Base-by-base conservation (phyloP, 257 asterid genomes). In the Solanum medicagineum region DNA sequence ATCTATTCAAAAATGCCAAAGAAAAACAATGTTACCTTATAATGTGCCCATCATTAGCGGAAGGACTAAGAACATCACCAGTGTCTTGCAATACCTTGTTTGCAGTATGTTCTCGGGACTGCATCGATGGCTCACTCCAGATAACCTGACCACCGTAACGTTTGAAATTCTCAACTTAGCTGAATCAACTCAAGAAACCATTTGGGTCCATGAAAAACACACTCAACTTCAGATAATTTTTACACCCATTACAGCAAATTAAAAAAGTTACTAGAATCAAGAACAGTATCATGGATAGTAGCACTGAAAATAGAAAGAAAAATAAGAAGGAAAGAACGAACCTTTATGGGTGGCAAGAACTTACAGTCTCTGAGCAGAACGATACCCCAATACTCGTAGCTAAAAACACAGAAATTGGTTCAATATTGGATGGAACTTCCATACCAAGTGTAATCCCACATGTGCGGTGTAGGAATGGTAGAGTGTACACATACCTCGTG, bases 101-200 rank as follows among this genome's bases (percentile, higher is more conserved):
- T 32, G 97, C 95, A 87, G 90, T 90, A 40, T 92, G 93, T 92
- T 96, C 98, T 87, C 97, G 89, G n/a, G 98, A 96, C 81, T 93
- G 83, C 84, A 94, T 6, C 4, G 90, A 79, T 84, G 92, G 90
- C 91, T 92, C 98, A 55, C 98, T 91, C 97, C 96, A 90, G 40
- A 95, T 90, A 86, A 95, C 88, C 90, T 87, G 92, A 84, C 98
- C 97, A 81, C 97, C 95, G 40, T 92, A 95, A 84, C 98, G 98
- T 51, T 88, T 80, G 75, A 93, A 96, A 86, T 95, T 96, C 91
- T 93, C 98, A 36, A 96, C 97, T 93, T 95, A 94, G 92, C 98
- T 92, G 22, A 70, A 42, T 10, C 26, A 40, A 9, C 51, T 69
- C 53, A 69, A 69, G 47, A 69, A 69, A 40, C 29, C 51, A 69